Base-by-base conservation (phyloP, 345 rosid genomes). In the Dovyalis caffra region DNA sequence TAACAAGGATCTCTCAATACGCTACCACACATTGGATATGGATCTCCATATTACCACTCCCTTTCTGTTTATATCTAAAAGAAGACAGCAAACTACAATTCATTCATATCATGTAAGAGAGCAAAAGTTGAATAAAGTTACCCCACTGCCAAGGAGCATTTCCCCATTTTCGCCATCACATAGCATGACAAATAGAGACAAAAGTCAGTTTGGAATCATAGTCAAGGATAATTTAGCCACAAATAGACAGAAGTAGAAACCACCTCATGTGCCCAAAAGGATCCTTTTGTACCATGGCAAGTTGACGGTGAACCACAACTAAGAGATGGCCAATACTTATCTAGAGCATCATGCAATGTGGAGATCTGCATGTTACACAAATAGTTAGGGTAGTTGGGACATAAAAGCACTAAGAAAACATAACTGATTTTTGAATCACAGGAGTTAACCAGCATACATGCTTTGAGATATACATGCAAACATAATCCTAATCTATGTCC, bases 251-350 rank as follows among this genome's bases (percentile, higher is more conserved):
- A 8, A 56, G 26, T 16, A 40, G 47, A 85, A 75, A 77, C 75
- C 75, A 89, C 93, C 97, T 92, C 97, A 51, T 92, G 95, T 20
- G 84, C 93, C 97, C 97, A 90, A 81, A 92, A 90, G 21, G 90
- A 83, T 60, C 97, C 97, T 77, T 72, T 80, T 18, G 85, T 78
- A 80, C 93, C 87, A 78, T 69, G 76, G 80, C 97, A 92, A 60
- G 88, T 75, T 25, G 93, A 89, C 67, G 93, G 47, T 64, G 85
- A 70, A 64, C 90, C 77, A 77, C 97, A 92, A 64, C 88, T 89
- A 45, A 88, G 83, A 61, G 93, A 83, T 14, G 97, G 97, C 97
- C 97, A 92, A 77, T 90, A 89, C 84, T 88, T 87, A 28, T 90
- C 76, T 35, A 92, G 83, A 26, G 78, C 82, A 71, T 85, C 92